A percentile compares a stretch with the other conserved stretches of the same genome.
These are phyloP conservation scores for Antitrichia curtipendula DNA, from an alignment of 225 moss, liverwort and hornwort genomes.

Conservation along the genomic window DNA sequence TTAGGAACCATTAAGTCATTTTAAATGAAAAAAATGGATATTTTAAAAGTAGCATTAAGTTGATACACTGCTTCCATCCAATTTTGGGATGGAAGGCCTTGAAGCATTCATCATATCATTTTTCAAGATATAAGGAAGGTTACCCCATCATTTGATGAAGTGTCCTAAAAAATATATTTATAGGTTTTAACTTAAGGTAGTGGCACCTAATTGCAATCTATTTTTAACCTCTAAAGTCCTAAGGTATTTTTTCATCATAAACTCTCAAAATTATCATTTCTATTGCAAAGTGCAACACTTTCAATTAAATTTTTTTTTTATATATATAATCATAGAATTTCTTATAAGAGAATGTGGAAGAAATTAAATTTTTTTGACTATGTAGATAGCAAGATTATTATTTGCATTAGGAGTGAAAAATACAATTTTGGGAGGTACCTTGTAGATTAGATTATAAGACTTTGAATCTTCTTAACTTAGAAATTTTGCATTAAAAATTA, in stretches of 20 bases:
- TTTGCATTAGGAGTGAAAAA: not conserved
- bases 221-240: fast-evolving
- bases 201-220: not conserved
- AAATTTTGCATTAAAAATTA: not conserved
- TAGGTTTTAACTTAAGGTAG: not conserved
- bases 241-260: fast-evolving
- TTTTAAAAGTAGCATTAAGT: not conserved
- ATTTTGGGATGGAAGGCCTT: not conserved
- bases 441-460: not conserved
- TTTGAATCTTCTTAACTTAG: not conserved
- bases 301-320: not conserved
- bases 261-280: not conserved
- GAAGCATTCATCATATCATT: fast-evolving
- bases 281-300: not conserved
- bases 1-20: not conserved
- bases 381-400: not conserved
- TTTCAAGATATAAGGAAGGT: not conserved
- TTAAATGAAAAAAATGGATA: not conserved
- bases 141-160: not conserved
- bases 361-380: not conserved
- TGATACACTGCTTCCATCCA: not conserved
- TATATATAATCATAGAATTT: not conserved
- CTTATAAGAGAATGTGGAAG: not conserved
- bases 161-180: not conserved
- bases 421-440: no score